phyloP scores from a whole-genome alignment of 1,139 yeast species.

The Blastobotrys apis region DNA sequence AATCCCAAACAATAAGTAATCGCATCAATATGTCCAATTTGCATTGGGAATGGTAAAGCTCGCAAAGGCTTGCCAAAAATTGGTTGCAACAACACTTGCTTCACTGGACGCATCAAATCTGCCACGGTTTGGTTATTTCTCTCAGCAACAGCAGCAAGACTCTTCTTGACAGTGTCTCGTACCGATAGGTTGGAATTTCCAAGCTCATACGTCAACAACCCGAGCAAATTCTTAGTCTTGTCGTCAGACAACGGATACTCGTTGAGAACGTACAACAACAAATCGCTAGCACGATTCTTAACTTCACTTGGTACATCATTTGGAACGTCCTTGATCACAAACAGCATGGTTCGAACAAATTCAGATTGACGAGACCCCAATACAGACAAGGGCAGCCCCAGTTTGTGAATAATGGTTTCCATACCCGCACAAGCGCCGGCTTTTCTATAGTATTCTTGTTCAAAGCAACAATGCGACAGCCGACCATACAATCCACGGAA shows the following conservation, averaged over 20 bases:
- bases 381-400: slow-evolving; percentile 67
- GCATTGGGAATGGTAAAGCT: slow-evolving; percentile 97
- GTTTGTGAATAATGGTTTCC: slow-evolving; percentile 62
- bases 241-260: slow-evolving; percentile 61
- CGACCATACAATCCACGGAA: slow-evolving; percentile 73
- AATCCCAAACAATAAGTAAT: slow-evolving; percentile 82
- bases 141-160: slow-evolving; percentile 63
- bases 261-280: slow-evolving; percentile 59
- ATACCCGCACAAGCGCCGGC: slow-evolving; percentile 88
- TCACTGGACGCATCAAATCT: slow-evolving; percentile 75
- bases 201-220: slow-evolving; percentile 84
- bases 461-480: slow-evolving; percentile 87
- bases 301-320: slow-evolving; percentile 82
- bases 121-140: slow-evolving; percentile 67
- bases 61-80: slow-evolving; percentile 95
- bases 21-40: slow-evolving; percentile 96
- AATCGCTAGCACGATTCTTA: slow-evolving; percentile 60
- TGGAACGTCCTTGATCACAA: slow-evolving; percentile 87
- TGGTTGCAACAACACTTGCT: slow-evolving; percentile 78
- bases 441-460: slow-evolving; percentile 78
- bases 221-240: slow-evolving; percentile 69
- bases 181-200: slow-evolving; percentile 85
- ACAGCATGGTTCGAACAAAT: slow-evolving; percentile 77
- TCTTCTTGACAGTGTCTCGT: slow-evolving; percentile 73
- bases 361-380: slow-evolving; percentile 75